Percentiles rank a stretch among this genome's conserved stretches.
phyloP scores from a whole-genome alignment of 768 basidiomycete species.

The Lentinula sp. region DNA sequence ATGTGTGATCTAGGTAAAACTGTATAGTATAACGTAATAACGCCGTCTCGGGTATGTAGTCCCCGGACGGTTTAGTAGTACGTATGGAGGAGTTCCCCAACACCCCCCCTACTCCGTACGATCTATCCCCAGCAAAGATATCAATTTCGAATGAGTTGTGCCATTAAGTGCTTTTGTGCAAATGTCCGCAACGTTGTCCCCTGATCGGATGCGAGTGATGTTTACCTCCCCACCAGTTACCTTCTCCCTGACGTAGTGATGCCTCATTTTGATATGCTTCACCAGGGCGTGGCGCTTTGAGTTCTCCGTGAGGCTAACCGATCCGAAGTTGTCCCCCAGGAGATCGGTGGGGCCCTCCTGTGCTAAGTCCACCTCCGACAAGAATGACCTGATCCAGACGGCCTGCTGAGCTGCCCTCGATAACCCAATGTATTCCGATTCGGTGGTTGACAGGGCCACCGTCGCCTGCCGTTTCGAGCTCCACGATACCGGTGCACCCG shows the following conservation, averaged over 20 bases:
- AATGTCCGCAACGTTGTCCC: conserved; percentile 7
- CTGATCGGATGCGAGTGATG: conserved; percentile 4
- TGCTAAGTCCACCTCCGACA: conserved; percentile 16
- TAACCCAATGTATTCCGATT: conserved; percentile 13
- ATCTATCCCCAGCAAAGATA: background rate
- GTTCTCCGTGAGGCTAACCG: conserved; percentile 22
- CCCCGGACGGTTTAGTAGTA: no score
- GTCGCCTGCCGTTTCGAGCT: background rate
- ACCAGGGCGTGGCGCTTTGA: conserved; percentile 18
- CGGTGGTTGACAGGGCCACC: no score
- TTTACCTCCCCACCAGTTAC: conserved; percentile 2
- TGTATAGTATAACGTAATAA: no score
- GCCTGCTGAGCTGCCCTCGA: conserved; percentile 16
- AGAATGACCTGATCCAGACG: conserved; percentile 20
- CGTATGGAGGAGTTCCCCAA: background rate
- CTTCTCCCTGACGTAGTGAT: conserved; percentile 8
- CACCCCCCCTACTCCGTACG: conserved; percentile 3
- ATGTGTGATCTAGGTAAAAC: no score
- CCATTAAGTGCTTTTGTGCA: conserved; percentile 11
- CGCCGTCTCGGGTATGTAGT: no score
- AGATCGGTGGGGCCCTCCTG: conserved; percentile 8
- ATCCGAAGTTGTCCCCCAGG: conserved; percentile 19
- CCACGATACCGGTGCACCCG: conserved; percentile 27
- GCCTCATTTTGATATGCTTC: conserved; percentile 24
- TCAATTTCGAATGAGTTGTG: background rate